Conservation (phyloP, 345 rosid species). For the Diplotaxis tenuifolia region DNA sequence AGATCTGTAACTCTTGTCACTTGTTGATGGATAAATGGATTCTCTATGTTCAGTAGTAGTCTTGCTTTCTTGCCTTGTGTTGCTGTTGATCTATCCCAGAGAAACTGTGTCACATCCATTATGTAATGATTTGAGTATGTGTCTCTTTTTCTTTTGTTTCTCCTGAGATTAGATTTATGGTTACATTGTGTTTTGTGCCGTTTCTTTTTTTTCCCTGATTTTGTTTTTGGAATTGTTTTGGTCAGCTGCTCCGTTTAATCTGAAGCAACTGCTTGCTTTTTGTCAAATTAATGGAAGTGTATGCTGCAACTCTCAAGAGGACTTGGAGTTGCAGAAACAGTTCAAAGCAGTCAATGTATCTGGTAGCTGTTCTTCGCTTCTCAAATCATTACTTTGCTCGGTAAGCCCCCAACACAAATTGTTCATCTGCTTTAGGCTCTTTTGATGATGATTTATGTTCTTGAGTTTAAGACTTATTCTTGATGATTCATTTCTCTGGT, state of each 20-base stretch:
- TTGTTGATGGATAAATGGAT: too few relatives aligned
- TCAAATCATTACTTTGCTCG: constrained; percentile 35
- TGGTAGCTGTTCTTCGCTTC: constrained; percentile 21
- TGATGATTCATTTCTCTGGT: background rate
- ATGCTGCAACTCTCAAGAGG: constrained; percentile 19
- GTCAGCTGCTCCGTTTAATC: constrained; percentile 33
- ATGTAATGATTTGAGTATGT: constrained; percentile 67
- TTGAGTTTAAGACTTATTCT: background rate
- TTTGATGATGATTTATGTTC: background rate
- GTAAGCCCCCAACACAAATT: constrained; percentile 1
- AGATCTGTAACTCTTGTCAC: too few relatives aligned
- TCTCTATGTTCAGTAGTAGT: too few relatives aligned
- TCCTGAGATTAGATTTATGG: background rate
- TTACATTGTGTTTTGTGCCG: background rate
- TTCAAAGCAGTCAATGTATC: constrained; percentile 27
- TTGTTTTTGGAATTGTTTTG: background rate
- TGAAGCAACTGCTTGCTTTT: constrained; percentile 17
- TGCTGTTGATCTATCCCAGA: constrained; percentile 45
- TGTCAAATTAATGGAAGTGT: constrained; percentile 35
- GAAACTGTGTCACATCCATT: constrained; percentile 49
- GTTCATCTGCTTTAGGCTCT: background rate
- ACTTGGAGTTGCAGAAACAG: constrained; percentile 24
- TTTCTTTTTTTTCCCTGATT: constrained; percentile 2
- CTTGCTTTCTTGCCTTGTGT: constrained; percentile 33
- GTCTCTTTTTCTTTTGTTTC: background rate